Evolutionary conservation across 2,329 filamentous ascomycete species (phyloP), one percentile per base, ranked within the genome.

Genomic region (Hymenoscyphus repandus): DNA sequence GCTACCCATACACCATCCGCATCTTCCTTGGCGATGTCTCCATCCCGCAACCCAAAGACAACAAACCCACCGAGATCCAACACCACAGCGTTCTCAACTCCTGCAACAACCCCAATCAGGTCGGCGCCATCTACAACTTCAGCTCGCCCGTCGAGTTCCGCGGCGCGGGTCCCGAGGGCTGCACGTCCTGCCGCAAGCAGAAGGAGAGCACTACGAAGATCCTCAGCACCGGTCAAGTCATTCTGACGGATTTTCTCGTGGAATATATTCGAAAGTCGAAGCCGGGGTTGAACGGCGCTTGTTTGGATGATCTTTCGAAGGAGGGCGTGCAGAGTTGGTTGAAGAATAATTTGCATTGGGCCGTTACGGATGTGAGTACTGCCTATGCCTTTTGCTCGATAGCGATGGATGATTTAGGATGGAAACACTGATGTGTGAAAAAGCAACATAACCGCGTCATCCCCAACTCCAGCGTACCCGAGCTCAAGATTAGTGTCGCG

Each of bases 101-200:
- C 40, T 13, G 18, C 39, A 47, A 48, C 34, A 49, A 42, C 5
- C 47, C 53, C 10, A 53, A 44, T 15, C 50, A 55, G 38, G 50
- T 55, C 31, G 53, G 53, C 15, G 30, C 49, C 17, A 43, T 55
- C 9, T 55, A 55, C 49, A 55, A 55, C 39, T 55, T 55, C 49
- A 46, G 40, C 39, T 44, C 53, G 2, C 53, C 53, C 12, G 49
- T 43, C n/a, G 53, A 55, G 31, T 55, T 41, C 34, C 53, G 53
- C 17, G 53, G 53, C n/a, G 39, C 39, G 2, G 34, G 20, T 2
- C 36, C 50, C 10, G 34, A 36, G 27, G 53, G 53, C 17, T 55
- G 53, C 30, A 43, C 51, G 7, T 43, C 52, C 37, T 55, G 53
- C 32, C 40, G 10, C 47, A 44, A 7, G 46, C 52, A 37, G 22